Percentiles rank a stretch among this genome's conserved stretches.
Conservation (phyloP, 2,329 filamentous ascomycete genomes). For the Colletotrichum sp. region DNA sequence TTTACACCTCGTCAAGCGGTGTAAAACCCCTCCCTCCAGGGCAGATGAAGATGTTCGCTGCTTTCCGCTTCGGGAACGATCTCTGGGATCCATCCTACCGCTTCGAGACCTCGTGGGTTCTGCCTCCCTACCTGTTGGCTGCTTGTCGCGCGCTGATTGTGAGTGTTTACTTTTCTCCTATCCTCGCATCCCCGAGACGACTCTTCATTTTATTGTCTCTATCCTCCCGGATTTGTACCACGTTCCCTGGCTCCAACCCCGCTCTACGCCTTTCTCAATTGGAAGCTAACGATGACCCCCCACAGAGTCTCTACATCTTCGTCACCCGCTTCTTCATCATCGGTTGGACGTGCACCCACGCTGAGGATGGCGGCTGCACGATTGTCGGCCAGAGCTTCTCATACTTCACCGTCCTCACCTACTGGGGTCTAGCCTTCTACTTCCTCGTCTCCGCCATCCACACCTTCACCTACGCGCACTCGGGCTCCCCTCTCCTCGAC, state of each 20-base stretch:
- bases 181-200: background rate
- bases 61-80: conserved; percentile 45
- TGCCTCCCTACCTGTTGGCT: conserved; percentile 70
- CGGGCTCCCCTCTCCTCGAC: conserved; percentile 60
- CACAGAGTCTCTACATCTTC: conserved; percentile 71
- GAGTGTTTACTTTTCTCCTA: conserved; percentile 30
- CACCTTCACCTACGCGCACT: conserved; percentile 68
- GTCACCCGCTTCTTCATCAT: conserved; percentile 72
- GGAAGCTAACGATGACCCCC: background rate
- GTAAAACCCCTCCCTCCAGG: background rate
- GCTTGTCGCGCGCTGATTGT: conserved; percentile 59
- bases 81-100: conserved; percentile 64
- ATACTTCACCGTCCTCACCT: conserved; percentile 83
- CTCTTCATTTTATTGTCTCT: background rate
- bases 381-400: conserved; percentile 67
- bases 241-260: background rate
- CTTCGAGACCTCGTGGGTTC: conserved; percentile 82
- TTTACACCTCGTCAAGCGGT: background rate
- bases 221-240: background rate
- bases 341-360: conserved; percentile 65
- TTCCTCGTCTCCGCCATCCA: conserved; percentile 71
- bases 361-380: conserved; percentile 43
- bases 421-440: conserved; percentile 85
- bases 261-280: background rate
- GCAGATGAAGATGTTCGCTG: conserved; percentile 22